Conservation (phyloP, 805 yeast genomes). For the Candida insectorum region DNA sequence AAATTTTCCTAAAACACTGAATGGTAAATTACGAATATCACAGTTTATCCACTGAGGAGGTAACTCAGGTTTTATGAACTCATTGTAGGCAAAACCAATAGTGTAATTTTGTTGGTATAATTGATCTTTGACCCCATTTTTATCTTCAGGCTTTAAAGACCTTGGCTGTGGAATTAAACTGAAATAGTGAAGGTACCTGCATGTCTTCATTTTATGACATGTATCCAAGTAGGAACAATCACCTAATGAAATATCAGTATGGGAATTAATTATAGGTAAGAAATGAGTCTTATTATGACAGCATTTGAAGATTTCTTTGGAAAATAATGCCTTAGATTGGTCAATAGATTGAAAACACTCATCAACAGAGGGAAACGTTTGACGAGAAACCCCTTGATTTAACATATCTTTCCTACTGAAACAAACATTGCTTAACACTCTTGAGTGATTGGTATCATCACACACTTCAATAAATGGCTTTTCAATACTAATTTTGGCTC, state of each 20-base stretch:
- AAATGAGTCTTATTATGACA: slow-evolving; percentile 23
- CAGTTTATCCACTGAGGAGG: slow-evolving; percentile 88
- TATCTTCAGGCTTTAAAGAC: neutral
- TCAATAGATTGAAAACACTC: slow-evolving; percentile 15
- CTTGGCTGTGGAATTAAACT: slow-evolving; percentile 39
- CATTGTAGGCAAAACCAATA: slow-evolving; percentile 45
- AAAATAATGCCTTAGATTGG: slow-evolving; percentile 12
- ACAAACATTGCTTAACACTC: slow-evolving; percentile 19
- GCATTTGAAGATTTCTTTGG: slow-evolving; percentile 20
- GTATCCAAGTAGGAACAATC: slow-evolving; percentile 95
- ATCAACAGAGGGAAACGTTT: slow-evolving; percentile 10
- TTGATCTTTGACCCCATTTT: slow-evolving; percentile 6
- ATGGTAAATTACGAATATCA: slow-evolving; percentile 73
- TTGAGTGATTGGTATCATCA: slow-evolving; percentile 35
- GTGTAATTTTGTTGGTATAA: slow-evolving; percentile 37
- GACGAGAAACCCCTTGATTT: slow-evolving; percentile 6
- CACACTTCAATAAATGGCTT: slow-evolving; percentile 53
- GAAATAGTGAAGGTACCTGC: slow-evolving; percentile 79
- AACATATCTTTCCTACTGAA: slow-evolving; percentile 18
- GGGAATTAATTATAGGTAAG: slow-evolving; percentile 30
- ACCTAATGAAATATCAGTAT: slow-evolving; percentile 71
- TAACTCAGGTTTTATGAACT: slow-evolving; percentile 26
- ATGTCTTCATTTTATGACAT: slow-evolving; percentile 78
- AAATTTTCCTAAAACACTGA: slow-evolving; percentile 70
- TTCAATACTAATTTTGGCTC: slow-evolving; percentile 33